Evolutionary conservation across 441 rosid genomes (phyloP), one percentile per base, ranked within the genome.

Genomic region (Croton setiger): DNA sequence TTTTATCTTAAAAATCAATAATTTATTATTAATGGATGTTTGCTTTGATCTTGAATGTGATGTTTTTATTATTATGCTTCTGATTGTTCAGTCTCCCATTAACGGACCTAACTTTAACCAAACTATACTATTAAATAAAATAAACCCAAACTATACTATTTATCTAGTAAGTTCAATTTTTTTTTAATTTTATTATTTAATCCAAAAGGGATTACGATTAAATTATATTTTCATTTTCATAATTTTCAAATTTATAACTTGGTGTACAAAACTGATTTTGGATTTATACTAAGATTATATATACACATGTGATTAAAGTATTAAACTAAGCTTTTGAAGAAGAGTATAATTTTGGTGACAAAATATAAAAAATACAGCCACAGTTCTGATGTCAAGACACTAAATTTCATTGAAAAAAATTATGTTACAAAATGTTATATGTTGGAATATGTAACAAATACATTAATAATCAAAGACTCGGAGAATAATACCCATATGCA

Each of bases 351-450:
- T 27, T 27, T 27, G 2, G 31, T 27, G 31, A 14, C n/a, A 48
- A 48, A 48, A 21, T 3, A 9, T 20, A 44, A 35, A 54, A 69
- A 39, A 51, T n/a, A 4, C 52, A 61, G 52, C 43, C 49, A 51
- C 14, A 66, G 52, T 53, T 52, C 60, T 68, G 65, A 35, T 37
- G 37, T 70, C 61, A 51, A 70, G 66, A 52, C 51, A 61, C 52
- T 23, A 63, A 45, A 68, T 57, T 53, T 39, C 68, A 17, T 13
- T 70, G 35, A 2, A 36, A 41, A 44, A 37, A 49, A 4, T 14
- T 41, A 37, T 23, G 49, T 43, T 47, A 57, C 71, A 68, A 5
- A 57, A 44, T 68, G 39, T 62, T 27, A 62, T 55, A 70, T 70
- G 51, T 43, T 51, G 33, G 35, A 7, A 33, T 69, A 52, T 62